Evolutionary conservation across 306 rosid genomes (phyloP).

Genomic region (Fragaria ananassa): DNA sequence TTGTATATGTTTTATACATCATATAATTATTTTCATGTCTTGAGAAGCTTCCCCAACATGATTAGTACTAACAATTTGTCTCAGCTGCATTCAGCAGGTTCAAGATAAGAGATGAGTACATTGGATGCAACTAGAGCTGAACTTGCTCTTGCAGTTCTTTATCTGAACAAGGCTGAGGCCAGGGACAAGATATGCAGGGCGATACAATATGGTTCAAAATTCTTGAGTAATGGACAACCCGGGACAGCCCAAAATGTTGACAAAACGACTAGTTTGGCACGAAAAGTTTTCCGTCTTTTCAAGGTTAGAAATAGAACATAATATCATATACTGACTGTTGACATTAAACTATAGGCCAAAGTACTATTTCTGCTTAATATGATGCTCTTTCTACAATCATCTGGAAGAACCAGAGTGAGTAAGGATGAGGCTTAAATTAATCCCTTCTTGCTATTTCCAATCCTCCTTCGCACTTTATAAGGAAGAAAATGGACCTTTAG

Average conservation of each 20-base stretch:
- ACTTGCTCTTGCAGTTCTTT: conserved; percentile 77
- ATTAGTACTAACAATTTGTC: not conserved
- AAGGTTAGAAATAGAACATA: conserved; percentile 50
- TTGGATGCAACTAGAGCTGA: conserved; percentile 91
- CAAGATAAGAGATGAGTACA: conserved; percentile 66
- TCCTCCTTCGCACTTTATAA: not conserved
- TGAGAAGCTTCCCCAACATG: not conserved
- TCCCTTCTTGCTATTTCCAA: not conserved
- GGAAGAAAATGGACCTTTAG: not conserved
- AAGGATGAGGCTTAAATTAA: not conserved
- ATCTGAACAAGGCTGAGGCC: conserved; percentile 93
- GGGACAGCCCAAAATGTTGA: conserved; percentile 93
- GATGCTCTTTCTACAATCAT: not conserved
- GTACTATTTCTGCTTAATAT: not conserved
- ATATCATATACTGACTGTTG: not conserved
- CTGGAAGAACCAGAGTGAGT: not conserved
- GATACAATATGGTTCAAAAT: conserved; percentile 96
- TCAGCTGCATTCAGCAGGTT: conserved; percentile 5
- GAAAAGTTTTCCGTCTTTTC: conserved; percentile 93
- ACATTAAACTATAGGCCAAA: not conserved
- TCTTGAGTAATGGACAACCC: conserved; percentile 86
- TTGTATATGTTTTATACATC: not conserved
- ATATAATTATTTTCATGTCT: not conserved
- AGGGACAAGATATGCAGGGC: conserved; percentile 99
- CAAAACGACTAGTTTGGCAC: conserved; percentile 88